These are phyloP conservation scores for Stagonosporopsis tanaceti DNA, from an alignment of 2,329 filamentous ascomycete species.

Conservation along the genomic window DNA sequence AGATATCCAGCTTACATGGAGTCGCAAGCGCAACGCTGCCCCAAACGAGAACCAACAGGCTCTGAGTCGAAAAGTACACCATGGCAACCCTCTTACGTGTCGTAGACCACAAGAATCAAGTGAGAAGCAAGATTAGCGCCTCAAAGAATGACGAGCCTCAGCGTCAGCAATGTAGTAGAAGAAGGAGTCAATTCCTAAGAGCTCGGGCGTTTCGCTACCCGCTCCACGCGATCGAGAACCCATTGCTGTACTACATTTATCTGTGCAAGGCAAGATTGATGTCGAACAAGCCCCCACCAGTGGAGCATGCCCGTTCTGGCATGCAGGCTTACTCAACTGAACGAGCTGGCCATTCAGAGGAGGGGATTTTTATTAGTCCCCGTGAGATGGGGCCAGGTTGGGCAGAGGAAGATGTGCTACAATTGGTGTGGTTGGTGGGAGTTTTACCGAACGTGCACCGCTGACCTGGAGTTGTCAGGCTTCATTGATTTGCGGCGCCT, in stretches of 20 bases:
- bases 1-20: conserved; percentile 26
- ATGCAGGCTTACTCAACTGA: neutral
- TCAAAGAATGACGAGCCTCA: neutral
- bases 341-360: neutral
- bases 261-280: conserved; percentile 5
- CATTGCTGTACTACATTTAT: neutral
- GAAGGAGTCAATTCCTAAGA: neutral
- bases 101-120: neutral
- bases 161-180: neutral
- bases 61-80: conserved; percentile 6
- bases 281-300: neutral
- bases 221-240: neutral
- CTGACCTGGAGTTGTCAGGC: neutral
- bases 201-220: conserved; percentile 6
- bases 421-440: neutral
- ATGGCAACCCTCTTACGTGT: neutral
- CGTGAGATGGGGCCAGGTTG: neutral
- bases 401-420: neutral
- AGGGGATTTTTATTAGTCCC: neutral
- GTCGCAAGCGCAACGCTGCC: conserved; percentile 34
- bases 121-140: neutral
- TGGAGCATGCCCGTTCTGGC: neutral
- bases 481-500: neutral
- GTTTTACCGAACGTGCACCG: neutral
- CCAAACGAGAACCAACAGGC: conserved; percentile 33